Base-by-base conservation (phyloP, 1,139 yeast species). In the Meyerozyma carpophila region DNA sequence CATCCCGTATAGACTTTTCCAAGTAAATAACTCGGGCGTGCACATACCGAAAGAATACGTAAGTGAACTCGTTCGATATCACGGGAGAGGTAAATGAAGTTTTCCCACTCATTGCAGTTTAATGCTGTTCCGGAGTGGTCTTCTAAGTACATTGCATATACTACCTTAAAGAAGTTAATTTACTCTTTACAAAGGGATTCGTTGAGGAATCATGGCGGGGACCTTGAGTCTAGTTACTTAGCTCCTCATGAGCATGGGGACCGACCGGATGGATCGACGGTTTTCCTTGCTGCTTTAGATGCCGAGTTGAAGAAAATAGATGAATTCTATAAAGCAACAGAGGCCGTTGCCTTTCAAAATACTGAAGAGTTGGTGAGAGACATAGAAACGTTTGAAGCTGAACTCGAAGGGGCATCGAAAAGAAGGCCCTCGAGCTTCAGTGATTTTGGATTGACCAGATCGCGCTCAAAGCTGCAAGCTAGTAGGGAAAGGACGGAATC, bases 61-160 rank as follows among this genome's bases (percentile, higher is more conserved):
- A 27, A 27, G 29, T 3, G 29, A 27, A 27, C 29, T 7, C 13
- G 7, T 21, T 21, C 14, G 14, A 13, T 14, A n/a, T 13, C 16
- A 4, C n/a, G 37, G 37, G 37, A 18, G 25, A 32, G 20, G 8
- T 5, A 14, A 11, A 83, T 83, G 90, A 82, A 82, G 68, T 83
- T 83, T 59, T 81, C 88, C 8, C 84, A 82, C 54, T 82, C 87
- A 6, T 65, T 83, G 50, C 85, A 82, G 64, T 82, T 82, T 54
- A 83, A 83, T 56, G 84, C 88, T 38, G 89, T 83, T 8, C 89
- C 90, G 3, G 89, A 82, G 61, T 83, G 90, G 90, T 78, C 83
- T 44, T 81, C 81, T 39, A 79, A 80, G 58, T 83, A 83, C 55
- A 70, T 83, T 53, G 81, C 84, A 44, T 83, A 83, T 56, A 75